A percentile compares a stretch with the other conserved stretches of the same genome.
phyloP scores from a whole-genome alignment of 768 basidiomycete species.

The Tubosaeta sp. region DNA sequence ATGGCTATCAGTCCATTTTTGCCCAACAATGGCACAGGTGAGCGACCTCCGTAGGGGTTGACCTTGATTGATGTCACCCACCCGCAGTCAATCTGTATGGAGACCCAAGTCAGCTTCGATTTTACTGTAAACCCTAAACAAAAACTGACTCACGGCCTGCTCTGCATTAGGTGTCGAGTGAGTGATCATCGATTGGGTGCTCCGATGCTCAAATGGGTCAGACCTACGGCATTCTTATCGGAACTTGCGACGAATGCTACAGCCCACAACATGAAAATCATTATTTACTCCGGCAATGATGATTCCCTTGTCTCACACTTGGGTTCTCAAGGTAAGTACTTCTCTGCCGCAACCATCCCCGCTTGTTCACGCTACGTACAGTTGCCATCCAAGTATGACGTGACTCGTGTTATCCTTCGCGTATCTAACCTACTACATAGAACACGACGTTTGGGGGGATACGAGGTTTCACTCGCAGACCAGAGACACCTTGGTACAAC shows the following conservation, averaged over 20 bases:
- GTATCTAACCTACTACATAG: slow-evolving; percentile 27
- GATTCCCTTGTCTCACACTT: slow-evolving; percentile 60
- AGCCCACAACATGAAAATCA: slow-evolving; percentile 40
- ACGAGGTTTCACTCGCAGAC: slow-evolving; percentile 66
- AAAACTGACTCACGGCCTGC: background rate
- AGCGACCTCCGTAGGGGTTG: slow-evolving; percentile 1
- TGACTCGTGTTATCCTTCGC: background rate
- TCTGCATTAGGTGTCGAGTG: slow-evolving; percentile 31
- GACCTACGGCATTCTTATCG: slow-evolving; percentile 59
- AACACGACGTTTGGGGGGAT: slow-evolving; percentile 78
- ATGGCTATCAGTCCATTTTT: slow-evolving; percentile 23
- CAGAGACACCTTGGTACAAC: slow-evolving; percentile 63
- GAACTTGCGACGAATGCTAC: slow-evolving; percentile 62
- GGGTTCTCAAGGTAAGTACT: slow-evolving; percentile 52
- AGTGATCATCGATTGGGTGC: slow-evolving; percentile 7
- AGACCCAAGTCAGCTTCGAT: slow-evolving; percentile 33
- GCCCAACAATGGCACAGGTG: slow-evolving; percentile 1
- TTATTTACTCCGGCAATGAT: slow-evolving; percentile 66
- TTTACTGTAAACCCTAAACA: background rate
- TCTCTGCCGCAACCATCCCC: background rate
- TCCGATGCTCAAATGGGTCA: slow-evolving; percentile 18
- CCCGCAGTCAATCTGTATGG: slow-evolving; percentile 6
- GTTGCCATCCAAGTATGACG: slow-evolving; percentile 50
- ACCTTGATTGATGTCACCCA: background rate
- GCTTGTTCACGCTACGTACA: slow-evolving; percentile 20